Base-by-base conservation (phyloP, 192 early-diverging fungal genomes). In the Polychytrium aggregatum region DNA sequence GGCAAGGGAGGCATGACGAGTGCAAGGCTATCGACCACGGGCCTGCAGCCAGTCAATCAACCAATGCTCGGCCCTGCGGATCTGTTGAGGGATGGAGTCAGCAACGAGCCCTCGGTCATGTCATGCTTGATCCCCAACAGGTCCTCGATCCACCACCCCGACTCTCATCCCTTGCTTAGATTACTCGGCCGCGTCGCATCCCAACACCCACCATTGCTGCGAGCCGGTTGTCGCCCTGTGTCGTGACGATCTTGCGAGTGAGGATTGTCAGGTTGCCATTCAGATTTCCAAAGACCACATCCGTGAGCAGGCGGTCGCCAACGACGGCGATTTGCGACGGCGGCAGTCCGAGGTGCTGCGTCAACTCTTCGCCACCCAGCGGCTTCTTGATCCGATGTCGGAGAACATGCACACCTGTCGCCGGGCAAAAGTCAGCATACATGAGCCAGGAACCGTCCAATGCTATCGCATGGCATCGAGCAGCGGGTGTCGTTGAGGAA, bases 281-380 rank as follows among this genome's bases (percentile, higher is more conserved):
- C 25, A 64, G 52, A 48, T 97, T 92, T 4, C 83, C 93, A 73
- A 84, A 83, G 2, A 88, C 67, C 0, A 94, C 64, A 48, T 97
- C 90, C 0, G 90, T 97, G 11, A 87, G 57, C 21, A 88, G 60
- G 3, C 93, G 77, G 55, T 94, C 93, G 22, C 93, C 93, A 0
- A 90, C 78, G 41, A 94, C 78, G 0, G 77, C 86, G 17, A 90
- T 70, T 35, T 73, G 51, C 1, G 33, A 9, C 0, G 84, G 67
- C 3, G 50, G 44, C 41, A 28, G 27, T 14, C 49, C 29, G 43
- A 87, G 76, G 37, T 74, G 67, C 1, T 35, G 40, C 18, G 75
- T 24, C 0, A 96, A 63, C 37, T 70, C 75, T 2, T 64, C 26
- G 0, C 79, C 87, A 24, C 87, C 87, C 2, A 65, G 62, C 0